These are phyloP conservation scores for Hypoxylon rubiginosum DNA, from an alignment of 2,329 filamentous ascomycete species.

Conservation along the genomic window DNA sequence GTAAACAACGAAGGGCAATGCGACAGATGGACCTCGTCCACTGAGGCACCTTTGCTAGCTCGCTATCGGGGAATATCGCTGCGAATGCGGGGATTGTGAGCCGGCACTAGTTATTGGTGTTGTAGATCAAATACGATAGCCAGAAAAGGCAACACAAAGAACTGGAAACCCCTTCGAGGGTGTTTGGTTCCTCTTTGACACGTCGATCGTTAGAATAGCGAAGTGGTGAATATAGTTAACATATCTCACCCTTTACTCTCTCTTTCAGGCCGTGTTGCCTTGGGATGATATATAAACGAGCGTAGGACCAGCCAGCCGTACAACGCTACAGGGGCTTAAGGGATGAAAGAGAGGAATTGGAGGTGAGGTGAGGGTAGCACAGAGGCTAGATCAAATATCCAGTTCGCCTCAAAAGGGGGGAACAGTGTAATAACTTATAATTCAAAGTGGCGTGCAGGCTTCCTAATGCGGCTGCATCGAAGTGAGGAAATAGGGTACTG, in stretches of 20 bases:
- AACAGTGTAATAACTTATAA: slow-evolving; percentile 15
- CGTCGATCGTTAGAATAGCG: slow-evolving; percentile 18
- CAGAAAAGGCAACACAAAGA: slow-evolving; percentile 25
- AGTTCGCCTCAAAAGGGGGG: slow-evolving; percentile 13
- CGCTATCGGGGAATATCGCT: slow-evolving; percentile 21
- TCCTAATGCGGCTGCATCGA: slow-evolving; percentile 30
- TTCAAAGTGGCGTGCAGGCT: slow-evolving; percentile 29
- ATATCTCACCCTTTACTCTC: slow-evolving; percentile 21
- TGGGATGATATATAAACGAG: slow-evolving; percentile 30
- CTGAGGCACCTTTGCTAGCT: slow-evolving; percentile 15
- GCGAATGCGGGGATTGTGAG: slow-evolving; percentile 28
- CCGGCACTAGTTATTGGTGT: slow-evolving; percentile 14
- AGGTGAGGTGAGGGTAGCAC: slow-evolving; percentile 13
- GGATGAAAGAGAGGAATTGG: neutral
- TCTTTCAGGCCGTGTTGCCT: slow-evolving; percentile 6
- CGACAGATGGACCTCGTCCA: slow-evolving; percentile 11
- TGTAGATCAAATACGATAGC: slow-evolving; percentile 29
- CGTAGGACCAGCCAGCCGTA: slow-evolving; percentile 32
- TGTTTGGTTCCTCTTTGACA: slow-evolving; percentile 19
- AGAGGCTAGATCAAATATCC: slow-evolving; percentile 21
- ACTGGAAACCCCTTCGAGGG: slow-evolving; percentile 16
- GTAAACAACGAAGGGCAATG: slow-evolving; percentile 26
- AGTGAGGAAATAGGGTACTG: slow-evolving; percentile 22
- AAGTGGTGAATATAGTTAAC: slow-evolving; percentile 19
- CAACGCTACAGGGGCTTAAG: slow-evolving; percentile 4